phyloP scores from a whole-genome alignment of 495 filamentous ascomycete species.

The Penicillium mononematosum region DNA sequence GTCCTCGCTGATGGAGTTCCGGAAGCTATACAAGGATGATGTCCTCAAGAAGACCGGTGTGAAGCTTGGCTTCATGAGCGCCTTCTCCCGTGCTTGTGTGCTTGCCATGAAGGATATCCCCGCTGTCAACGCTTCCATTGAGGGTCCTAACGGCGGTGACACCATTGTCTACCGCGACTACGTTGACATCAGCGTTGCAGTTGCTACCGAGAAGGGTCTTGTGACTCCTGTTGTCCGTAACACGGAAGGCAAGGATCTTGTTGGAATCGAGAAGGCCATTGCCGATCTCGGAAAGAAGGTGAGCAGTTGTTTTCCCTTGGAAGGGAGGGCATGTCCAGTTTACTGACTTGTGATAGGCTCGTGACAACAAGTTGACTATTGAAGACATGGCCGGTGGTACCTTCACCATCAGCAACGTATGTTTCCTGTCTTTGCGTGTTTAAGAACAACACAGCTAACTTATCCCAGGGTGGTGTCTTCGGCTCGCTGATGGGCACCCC shows the following conservation, averaged over 20 bases:
- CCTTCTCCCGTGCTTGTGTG: conserved; percentile 88
- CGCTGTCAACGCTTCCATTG: conserved; percentile 96
- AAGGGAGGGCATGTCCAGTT: background rate
- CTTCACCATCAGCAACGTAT: conserved; percentile 95
- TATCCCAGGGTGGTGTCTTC: conserved; percentile 62
- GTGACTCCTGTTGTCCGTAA: conserved; percentile 97
- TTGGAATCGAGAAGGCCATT: conserved; percentile 89
- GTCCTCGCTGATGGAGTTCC: conserved; percentile 96
- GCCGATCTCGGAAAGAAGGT: conserved; percentile 95
- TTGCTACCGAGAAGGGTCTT: conserved; percentile 95
- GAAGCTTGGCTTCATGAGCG: conserved; percentile 98
- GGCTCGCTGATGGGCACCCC: conserved; percentile 92
- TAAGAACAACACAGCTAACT: conserved; percentile 21
- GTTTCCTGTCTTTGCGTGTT: conserved; percentile 14
- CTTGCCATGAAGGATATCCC: conserved; percentile 93
- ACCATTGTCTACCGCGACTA: conserved; percentile 98
- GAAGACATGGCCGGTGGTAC: conserved; percentile 99
- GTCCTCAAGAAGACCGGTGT: conserved; percentile 93
- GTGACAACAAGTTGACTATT: conserved; percentile 95
- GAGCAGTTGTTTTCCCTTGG: conserved; percentile 9
- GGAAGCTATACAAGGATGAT: conserved; percentile 95
- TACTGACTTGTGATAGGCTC: conserved; percentile 55
- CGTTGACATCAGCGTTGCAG: conserved; percentile 95
- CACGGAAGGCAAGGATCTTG: conserved; percentile 78
- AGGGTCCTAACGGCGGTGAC: conserved; percentile 90